Evolutionary conservation across 441 rosid species (phyloP), one percentile per base, ranked within the genome.

Genomic region (Hura crepitans): DNA sequence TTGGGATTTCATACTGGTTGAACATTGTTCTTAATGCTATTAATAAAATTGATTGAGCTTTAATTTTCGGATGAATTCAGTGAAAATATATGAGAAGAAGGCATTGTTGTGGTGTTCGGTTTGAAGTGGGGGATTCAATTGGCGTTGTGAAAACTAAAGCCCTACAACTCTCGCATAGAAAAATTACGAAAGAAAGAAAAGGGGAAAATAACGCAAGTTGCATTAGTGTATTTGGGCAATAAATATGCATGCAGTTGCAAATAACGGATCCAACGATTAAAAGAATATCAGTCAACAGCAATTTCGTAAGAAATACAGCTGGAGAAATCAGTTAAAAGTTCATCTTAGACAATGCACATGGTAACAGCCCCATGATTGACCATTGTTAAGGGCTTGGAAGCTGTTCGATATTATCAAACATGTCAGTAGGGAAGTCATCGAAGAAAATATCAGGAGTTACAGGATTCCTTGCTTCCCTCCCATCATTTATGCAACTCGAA

Each of bases 401-500:
- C 1, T 82, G 80, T 65, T 86, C 88, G 18, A 86, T 85, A 10
- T 85, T 85, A 78, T 93, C 93, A 50, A 89, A 88, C 82, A 91
- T 82, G 70, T 88, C 96, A 0, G 84, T 56, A 0, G 98, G 97
- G 55, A 93, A 87, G 77, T 89, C 93, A 17, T 93, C 94, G 5
- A 86, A 87, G 82, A 89, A 86, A 20, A 80, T 63, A 45, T 89
- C 90, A 0, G 79, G 78, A 13, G 75, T 74, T 42, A 18, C 75
- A 0, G 66, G 58, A 49, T 64, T 75, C 54, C 45, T 57, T 15
- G 69, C 90, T 8, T 78, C 84, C 46, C 61, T 80, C 6, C 61
- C 61, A 47, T 64, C 63, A 55, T 72, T 54, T 50, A 66, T 60
- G 51, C 72, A 72, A 59, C 82, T 59, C 64, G 81, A 69, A 0